Base-by-base conservation (phyloP, 495 filamentous ascomycete species). In the Podospora pseudoanserina region DNA sequence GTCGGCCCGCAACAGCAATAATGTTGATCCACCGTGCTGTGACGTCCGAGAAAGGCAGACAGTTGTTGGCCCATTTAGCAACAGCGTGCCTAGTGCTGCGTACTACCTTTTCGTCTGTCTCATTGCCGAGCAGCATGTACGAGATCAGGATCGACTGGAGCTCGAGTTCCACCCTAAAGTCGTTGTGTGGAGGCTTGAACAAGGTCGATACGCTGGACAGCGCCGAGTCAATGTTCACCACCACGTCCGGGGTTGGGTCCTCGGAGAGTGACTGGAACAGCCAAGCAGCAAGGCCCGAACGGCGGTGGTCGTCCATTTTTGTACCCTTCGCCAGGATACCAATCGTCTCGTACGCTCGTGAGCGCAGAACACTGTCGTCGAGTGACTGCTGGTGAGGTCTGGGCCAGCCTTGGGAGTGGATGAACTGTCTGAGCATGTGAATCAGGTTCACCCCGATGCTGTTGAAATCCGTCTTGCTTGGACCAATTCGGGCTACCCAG, bases 41-140 rank as follows among this genome's bases (percentile, higher is more conserved):
- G 15, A 92, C 83, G 73, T 96, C 92, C 49, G 79, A 82, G 69
- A 90, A 97, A 2, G 89, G 88, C 13, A 99, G 82, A 72, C 92
- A 96, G n/a, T 90, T 84, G 72, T 97, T 97, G 3, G 93, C 91
- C 82, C 93, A 97, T 27, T 93, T 89, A 4, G 95, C 86, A n/a
- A 90, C 90, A 20, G 91, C 87, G 78, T 92, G 94, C 7, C 92
- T 88, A 61, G 90, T 89, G 64, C 87, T 90, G 66, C 92, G 82
- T 7, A 86, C 82, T 15, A 86, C 73, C 20, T 73, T 76, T 59
- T 82, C 79, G 49, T 84, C 87, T 56, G 86, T 82, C 27, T 84
- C 79, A 59, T 85, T 86, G 54, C 86, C 81, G 56, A 85, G 75
- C 60, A 76, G 80, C 89, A 93, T 93, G 66, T 91, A 87, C 23